Evolutionary conservation across 768 basidiomycete species (phyloP).

Genomic region (Fistulinella prunicolor): DNA sequence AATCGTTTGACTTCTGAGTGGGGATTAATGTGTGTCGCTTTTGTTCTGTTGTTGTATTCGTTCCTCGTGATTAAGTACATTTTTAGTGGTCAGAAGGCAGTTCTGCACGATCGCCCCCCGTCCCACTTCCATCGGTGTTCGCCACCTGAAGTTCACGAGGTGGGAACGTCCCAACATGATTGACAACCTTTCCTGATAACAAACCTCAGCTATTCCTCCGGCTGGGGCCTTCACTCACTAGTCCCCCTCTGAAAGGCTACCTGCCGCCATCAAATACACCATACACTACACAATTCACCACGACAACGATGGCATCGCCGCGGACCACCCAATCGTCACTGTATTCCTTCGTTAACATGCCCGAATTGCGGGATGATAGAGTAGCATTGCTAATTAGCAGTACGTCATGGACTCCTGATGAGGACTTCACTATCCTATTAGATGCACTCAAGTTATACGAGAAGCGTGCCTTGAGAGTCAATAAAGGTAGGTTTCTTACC

Average conservation of each 20-base stretch:
- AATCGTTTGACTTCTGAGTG: slow-evolving; percentile 68
- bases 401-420: slow-evolving; percentile 97
- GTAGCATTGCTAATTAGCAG: slow-evolving; percentile 88
- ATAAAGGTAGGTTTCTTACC: slow-evolving; percentile 10
- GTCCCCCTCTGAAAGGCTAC: slow-evolving; percentile 43
- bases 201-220: slow-evolving; percentile 47
- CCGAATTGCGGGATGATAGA: slow-evolving; percentile 62
- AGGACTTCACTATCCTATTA: slow-evolving; percentile 86
- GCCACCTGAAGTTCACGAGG: slow-evolving; percentile 74
- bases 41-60: not conserved
- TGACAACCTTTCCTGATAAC: slow-evolving; percentile 1
- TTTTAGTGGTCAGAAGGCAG: slow-evolving; percentile 67
- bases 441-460: slow-evolving; percentile 75
- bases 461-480: slow-evolving; percentile 40
- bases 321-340: slow-evolving; percentile 21
- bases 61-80: slow-evolving; percentile 5
- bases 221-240: slow-evolving; percentile 38
- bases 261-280: slow-evolving; percentile 49
- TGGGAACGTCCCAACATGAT: slow-evolving; percentile 29
- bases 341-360: slow-evolving; percentile 30
- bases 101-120: slow-evolving; percentile 91
- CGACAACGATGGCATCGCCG: slow-evolving; percentile 26
- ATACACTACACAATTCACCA: slow-evolving; percentile 65
- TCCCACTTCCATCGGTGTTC: slow-evolving; percentile 72
- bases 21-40: slow-evolving; percentile 62